Evolutionary conservation across 768 basidiomycete species (phyloP), one percentile per base, ranked within the genome.

Genomic region (Coprinellus micaceus): DNA sequence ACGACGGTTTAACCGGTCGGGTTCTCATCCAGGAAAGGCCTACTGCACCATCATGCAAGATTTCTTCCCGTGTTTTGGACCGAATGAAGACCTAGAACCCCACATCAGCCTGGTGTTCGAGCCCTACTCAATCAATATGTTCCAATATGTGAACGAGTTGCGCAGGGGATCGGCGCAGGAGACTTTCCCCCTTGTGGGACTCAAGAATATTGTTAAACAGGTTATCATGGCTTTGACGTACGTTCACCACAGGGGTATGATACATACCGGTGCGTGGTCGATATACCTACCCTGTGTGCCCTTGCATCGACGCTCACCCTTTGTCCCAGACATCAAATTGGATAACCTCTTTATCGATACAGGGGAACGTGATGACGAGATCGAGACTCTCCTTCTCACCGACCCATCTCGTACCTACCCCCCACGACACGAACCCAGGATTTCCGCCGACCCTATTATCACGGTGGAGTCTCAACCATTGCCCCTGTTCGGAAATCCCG

Each of bases 191-290:
- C 46, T 53, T 33, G 49, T 10, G 60, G 65, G 52, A 49, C 53
- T 28, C 13, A 62, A 60, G 33, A 33, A 53, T 21, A 61, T 71
- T 28, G 57, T 64, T 29, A 67, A 64, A 43, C 70, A 71, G 52
- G 29, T 58, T 7, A 59, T 71, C 29, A 62, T 68, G 19, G 66
- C 67, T 6, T 57, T 67, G 6, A 62, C 66, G 44, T 71, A 66
- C 53, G 62, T 69, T 43, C 69, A 71, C n/a, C 51, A 63, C 28
- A 66, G 63, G 33, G 45, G 56, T 1, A 36, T 63, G 21, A 53
- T 66, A 41, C 64, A 69, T 58, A 59, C 54, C 24, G 65, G 68
- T 66, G 41, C 28, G 52, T 48, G 24, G 19, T 22, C 53, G n/a
- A n/a, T n/a, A n/a, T 24, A 17, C 28, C 21, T 58, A n/a, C 28